These are phyloP conservation scores for Firmiana major DNA, from an alignment of 345 rosid species.

Conservation along the genomic window DNA sequence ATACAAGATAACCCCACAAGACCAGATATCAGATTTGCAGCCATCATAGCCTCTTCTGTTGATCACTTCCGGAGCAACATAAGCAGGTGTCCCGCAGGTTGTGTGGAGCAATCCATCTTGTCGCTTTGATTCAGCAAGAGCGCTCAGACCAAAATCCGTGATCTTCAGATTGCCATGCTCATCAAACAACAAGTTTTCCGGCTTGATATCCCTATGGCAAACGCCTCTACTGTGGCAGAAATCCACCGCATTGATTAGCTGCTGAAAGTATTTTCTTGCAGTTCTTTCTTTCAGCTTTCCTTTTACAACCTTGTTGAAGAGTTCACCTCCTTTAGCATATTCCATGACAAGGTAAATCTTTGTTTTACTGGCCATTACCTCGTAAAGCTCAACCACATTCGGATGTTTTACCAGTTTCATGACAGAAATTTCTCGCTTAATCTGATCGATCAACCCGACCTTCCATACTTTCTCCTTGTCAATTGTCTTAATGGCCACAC, in stretches of 20 bases:
- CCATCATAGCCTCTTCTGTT: conserved; percentile 78
- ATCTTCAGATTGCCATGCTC: conserved; percentile 75
- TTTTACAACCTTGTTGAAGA: conserved; percentile 65
- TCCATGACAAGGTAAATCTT: conserved; percentile 90
- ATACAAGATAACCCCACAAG: conserved; percentile 70
- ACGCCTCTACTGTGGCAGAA: conserved; percentile 88
- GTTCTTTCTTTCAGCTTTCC: conserved; percentile 64
- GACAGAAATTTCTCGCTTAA: conserved; percentile 76
- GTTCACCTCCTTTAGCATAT: conserved; percentile 79
- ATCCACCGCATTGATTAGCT: conserved; percentile 74
- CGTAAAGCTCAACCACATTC: conserved; percentile 76
- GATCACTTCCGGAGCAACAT: conserved; percentile 85
- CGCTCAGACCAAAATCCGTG: conserved; percentile 81
- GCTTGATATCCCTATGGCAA: conserved; percentile 79
- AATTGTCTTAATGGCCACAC: conserved; percentile 72
- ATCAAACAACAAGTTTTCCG: conserved; percentile 74
- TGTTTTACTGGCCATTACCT: conserved; percentile 86
- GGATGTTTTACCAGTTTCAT: conserved; percentile 78
- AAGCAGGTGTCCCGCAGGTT: conserved; percentile 84
- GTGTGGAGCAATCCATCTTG: conserved; percentile 82
- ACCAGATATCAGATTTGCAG: conserved; percentile 79
- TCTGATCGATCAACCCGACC: conserved; percentile 74
- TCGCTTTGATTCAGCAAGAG: conserved; percentile 62
- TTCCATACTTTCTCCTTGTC: conserved; percentile 68
- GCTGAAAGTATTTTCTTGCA: conserved; percentile 71